Evolutionary conservation across 768 basidiomycete species (phyloP).

Genomic region (Serendipita indica): DNA sequence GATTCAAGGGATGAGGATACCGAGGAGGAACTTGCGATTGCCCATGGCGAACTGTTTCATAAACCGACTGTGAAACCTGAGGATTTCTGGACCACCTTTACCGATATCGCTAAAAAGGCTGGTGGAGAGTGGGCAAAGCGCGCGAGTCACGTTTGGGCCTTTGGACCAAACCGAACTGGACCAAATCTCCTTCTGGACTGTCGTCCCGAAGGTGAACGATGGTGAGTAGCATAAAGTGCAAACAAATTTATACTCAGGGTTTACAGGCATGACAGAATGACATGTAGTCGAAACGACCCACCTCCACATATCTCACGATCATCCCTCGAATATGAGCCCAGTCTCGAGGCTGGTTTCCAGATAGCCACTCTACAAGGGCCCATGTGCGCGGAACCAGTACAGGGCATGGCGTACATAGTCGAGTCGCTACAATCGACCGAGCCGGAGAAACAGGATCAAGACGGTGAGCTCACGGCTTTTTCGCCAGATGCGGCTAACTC

Average conservation of each 20-base stretch:
- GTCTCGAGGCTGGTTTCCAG: slow-evolving; percentile 89
- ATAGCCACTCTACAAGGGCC: slow-evolving; percentile 90
- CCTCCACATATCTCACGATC: not conserved
- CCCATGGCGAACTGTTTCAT: slow-evolving; percentile 43
- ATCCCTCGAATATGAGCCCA: slow-evolving; percentile 52
- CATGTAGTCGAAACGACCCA: not conserved
- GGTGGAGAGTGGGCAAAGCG: slow-evolving; percentile 70
- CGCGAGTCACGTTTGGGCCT: slow-evolving; percentile 67
- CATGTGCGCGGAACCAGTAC: slow-evolving; percentile 85
- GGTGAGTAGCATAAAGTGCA: not conserved
- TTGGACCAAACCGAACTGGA: slow-evolving; percentile 79
- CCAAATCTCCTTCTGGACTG: slow-evolving; percentile 74
- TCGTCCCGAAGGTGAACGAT: slow-evolving; percentile 14
- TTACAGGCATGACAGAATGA: not conserved
- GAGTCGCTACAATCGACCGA: slow-evolving; percentile 54
- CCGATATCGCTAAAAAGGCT: slow-evolving; percentile 44
- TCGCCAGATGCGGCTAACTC: not conserved
- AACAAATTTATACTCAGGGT: not conserved
- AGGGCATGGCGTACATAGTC: slow-evolving; percentile 83
- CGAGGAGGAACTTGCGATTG: slow-evolving; percentile 29
- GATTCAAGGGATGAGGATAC: slow-evolving; percentile 20
- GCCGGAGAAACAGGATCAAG: slow-evolving; percentile 43
- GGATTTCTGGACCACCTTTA: slow-evolving; percentile 66
- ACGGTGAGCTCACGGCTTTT: slow-evolving; percentile 32
- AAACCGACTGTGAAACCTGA: slow-evolving; percentile 50